phyloP scores from a whole-genome alignment of 1,284 basidiomycete species.

The Rhodotorula sp. region DNA sequence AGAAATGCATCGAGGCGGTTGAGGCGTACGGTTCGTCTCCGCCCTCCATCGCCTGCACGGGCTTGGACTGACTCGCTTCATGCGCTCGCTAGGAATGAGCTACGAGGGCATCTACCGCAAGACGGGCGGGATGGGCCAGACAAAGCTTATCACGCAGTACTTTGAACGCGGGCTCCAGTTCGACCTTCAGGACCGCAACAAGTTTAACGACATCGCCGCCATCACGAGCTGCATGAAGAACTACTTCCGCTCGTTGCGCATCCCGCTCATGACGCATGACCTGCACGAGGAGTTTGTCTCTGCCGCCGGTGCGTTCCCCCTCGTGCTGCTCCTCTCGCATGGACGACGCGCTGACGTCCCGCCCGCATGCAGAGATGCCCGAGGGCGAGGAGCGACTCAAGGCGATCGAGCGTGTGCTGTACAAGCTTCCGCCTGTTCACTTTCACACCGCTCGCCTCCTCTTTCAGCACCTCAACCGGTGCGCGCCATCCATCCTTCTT shows the following conservation, averaged over 20 bases:
- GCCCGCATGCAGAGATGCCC: conserved; percentile 56
- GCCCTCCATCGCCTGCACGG: neutral
- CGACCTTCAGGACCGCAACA: conserved; percentile 80
- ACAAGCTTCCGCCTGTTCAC: conserved; percentile 79
- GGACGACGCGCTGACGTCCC: conserved; percentile 7
- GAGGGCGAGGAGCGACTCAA: conserved; percentile 61
- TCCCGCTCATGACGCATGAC: conserved; percentile 85
- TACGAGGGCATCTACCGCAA: conserved; percentile 97
- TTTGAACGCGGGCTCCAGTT: conserved; percentile 96
- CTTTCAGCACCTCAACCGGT: conserved; percentile 85
- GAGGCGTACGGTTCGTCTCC: conserved; percentile 69
- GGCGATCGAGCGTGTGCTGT: conserved; percentile 69
- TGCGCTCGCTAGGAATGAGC: conserved; percentile 65
- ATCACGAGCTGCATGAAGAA: conserved; percentile 90
- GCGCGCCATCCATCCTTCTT: conserved; percentile 25
- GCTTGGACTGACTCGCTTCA: neutral
- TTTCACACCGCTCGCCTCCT: conserved; percentile 80
- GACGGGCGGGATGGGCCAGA: conserved; percentile 88
- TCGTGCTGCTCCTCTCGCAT: too few relatives aligned
- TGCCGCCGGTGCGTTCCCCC: conserved; percentile 59
- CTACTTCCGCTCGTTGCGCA: conserved; percentile 88
- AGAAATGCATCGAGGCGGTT: conserved; percentile 92
- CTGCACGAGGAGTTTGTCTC: conserved; percentile 87
- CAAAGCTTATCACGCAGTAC: conserved; percentile 87
- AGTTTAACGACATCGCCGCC: conserved; percentile 95